phyloP scores from a whole-genome alignment of 2,329 filamentous ascomycete species.

The Xylariaceae sp. region DNA sequence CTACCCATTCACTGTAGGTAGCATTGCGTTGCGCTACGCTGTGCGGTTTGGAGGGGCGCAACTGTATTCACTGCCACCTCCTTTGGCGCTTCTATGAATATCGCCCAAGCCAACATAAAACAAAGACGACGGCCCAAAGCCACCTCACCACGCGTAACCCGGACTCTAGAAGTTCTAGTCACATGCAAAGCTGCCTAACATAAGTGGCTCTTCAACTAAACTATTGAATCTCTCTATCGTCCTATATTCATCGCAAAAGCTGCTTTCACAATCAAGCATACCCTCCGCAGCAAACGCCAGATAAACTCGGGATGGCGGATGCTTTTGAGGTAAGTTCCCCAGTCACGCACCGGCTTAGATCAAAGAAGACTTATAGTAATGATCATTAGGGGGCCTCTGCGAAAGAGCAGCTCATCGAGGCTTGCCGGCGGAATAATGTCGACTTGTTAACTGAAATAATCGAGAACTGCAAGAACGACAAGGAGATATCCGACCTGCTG shows the following conservation, averaged over 20 bases:
- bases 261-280: neutral
- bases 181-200: no score
- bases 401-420: conserved; percentile 86
- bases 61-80: conserved; percentile 23
- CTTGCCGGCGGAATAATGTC: conserved; percentile 90
- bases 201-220: no score
- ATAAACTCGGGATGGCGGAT: conserved; percentile 35
- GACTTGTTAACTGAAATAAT: conserved; percentile 82
- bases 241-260: no score
- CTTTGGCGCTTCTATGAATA: conserved; percentile 24
- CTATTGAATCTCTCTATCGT: no score
- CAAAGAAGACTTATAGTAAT: conserved; percentile 14
- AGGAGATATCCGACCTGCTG: conserved; percentile 75
- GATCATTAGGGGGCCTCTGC: conserved; percentile 76
- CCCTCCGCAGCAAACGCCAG: neutral
- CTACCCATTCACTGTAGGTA: neutral
- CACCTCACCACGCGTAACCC: neutral
- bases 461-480: conserved; percentile 62
- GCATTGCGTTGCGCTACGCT: neutral
- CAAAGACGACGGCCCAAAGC: conserved; percentile 16
- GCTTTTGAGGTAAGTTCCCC: conserved; percentile 41
- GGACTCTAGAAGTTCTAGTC: neutral
- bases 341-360: neutral
- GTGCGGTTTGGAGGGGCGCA: conserved; percentile 9
- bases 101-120: conserved; percentile 19